Base-by-base conservation (phyloP, 2,329 filamentous ascomycete genomes). In the Claviceps humidiphila region DNA sequence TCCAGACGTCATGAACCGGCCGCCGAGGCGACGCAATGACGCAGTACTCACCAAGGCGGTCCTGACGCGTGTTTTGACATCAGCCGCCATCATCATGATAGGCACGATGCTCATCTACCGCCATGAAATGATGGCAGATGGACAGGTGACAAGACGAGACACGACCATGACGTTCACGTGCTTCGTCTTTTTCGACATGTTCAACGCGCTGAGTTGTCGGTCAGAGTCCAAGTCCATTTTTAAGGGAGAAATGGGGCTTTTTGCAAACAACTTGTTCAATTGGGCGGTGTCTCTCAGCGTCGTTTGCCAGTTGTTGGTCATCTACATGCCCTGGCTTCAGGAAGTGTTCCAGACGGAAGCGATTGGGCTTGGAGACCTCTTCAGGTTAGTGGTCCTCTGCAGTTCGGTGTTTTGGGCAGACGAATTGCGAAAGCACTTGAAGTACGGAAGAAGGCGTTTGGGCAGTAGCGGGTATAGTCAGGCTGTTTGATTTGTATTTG, bases 131-230 rank as follows among this genome's bases (percentile, higher is more conserved):
- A 74, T 84, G 48, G 77, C 81, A 24, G 89, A 94, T 64, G 84
- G 88, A 52, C 74, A 84, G 54, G 87, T 97, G 54, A 94, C 85
- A 1, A 87, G 88, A 49, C 89, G 94, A 60, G 93, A 98, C 70
- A 98, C 93, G 1, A 98, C 93, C 57, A 96, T 98, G 87, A 97
- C 93, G 0, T 98, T 98, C 66, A 98, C 93, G 5, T 95, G 90
- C 70, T 98, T 98, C 64, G 93, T 98, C 46, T 80, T 98, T 51
- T 98, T 97, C 68, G 93, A 98, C 74, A 98, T 98, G 93, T 96
- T 97, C 75, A 97, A 98, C 68, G 93, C 93, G 1, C 75, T 98
- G 22, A 85, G 88, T 16, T 98, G 93, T 69, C 87, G 93, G 47
- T 94, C 87, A 7, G 90, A 95, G 64, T 82, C 80, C 56, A 97